phyloP scores from a whole-genome alignment of 306 rosid genomes.

The Malus sieversii region DNA sequence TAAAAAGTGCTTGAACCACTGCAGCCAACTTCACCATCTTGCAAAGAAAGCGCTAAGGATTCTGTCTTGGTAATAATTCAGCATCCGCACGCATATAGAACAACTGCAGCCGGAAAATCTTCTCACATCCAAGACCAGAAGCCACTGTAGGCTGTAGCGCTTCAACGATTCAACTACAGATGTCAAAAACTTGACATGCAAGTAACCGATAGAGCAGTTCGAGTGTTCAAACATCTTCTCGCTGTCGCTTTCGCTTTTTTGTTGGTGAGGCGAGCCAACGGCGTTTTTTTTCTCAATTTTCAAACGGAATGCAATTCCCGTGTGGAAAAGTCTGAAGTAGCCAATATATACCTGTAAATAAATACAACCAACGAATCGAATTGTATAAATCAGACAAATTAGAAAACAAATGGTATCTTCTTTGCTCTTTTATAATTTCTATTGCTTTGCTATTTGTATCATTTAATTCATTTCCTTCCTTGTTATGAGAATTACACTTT shows the following conservation, averaged over 20 bases:
- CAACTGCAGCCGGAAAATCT: slow-evolving; percentile 20
- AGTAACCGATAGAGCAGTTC: not conserved
- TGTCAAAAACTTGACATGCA: not conserved
- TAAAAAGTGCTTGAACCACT: not conserved
- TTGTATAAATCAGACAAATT: not conserved
- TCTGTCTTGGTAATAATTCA: slow-evolving; percentile 74
- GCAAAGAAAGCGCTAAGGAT: slow-evolving; percentile 35
- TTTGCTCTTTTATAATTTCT: not conserved
- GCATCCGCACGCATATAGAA: slow-evolving; percentile 55
- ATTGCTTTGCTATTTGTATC: not conserved
- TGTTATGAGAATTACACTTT: not conserved
- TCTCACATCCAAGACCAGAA: slow-evolving; percentile 9
- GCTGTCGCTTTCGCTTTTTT: not conserved
- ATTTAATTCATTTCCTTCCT: not conserved
- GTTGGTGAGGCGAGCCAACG: not conserved
- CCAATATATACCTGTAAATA: slow-evolving; percentile 1
- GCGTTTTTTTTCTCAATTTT: not conserved
- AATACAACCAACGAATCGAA: not conserved
- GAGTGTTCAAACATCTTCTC: not conserved
- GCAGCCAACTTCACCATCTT: slow-evolving; percentile 59
- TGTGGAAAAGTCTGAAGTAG: not conserved
- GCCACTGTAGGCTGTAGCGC: not conserved
- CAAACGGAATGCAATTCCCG: not conserved
- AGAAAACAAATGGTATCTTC: not conserved
- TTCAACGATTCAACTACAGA: slow-evolving; percentile 11